Percentiles rank a stretch among this genome's conserved stretches.
phyloP scores from a whole-genome alignment of 257 asterid species.

The Echites panduratus region DNA sequence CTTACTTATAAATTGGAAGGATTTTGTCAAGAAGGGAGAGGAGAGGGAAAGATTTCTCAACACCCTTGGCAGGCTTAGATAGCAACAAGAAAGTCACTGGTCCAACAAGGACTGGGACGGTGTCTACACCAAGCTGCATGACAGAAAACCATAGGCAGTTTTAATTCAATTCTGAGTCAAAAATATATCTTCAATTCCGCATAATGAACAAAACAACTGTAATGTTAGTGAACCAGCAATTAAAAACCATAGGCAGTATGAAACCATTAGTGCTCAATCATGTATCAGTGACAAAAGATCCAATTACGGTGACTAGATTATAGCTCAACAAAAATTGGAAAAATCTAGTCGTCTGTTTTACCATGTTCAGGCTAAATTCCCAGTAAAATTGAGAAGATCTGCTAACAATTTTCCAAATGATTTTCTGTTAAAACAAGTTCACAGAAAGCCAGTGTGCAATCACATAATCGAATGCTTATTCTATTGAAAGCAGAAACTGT shows the following conservation, averaged over 20 bases:
- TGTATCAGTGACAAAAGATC: neutral
- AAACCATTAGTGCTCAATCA: neutral
- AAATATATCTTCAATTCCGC: neutral
- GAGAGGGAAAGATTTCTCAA: slow-evolving; percentile 68
- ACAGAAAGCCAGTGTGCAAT: neutral
- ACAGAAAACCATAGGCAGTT: slow-evolving; percentile 33
- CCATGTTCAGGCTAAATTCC: neutral
- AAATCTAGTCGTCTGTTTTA: neutral
- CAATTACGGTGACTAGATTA: neutral
- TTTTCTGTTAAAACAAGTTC: no score
- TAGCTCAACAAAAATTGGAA: neutral
- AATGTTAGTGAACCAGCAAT: neutral
- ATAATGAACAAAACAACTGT: neutral
- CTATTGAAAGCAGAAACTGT: neutral
- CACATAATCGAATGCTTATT: neutral
- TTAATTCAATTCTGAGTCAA: neutral
- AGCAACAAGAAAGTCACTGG: slow-evolving; percentile 85
- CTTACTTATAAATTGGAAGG: slow-evolving; percentile 88
- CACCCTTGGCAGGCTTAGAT: slow-evolving; percentile 95
- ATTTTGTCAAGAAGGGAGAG: slow-evolving; percentile 85
- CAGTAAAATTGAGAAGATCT: neutral
- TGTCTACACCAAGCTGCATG: slow-evolving; percentile 79
- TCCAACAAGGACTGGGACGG: slow-evolving; percentile 87
- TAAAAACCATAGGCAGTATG: neutral
- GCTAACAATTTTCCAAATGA: neutral